phyloP scores from a whole-genome alignment of 2,329 filamentous ascomycete genomes.

The Talaromyces piceae region DNA sequence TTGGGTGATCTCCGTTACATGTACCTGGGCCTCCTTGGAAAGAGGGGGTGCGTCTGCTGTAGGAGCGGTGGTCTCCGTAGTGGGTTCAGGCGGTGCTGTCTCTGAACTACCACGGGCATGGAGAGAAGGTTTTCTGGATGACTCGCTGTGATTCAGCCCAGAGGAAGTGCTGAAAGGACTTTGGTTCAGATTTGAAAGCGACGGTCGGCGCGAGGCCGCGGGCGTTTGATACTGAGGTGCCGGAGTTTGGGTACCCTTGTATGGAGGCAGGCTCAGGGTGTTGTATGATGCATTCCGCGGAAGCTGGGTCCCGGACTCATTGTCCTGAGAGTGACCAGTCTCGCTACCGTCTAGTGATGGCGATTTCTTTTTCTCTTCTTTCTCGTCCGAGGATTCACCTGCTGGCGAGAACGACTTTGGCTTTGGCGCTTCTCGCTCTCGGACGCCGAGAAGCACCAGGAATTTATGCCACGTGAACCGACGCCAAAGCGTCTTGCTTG shows the following conservation, averaged over 20 bases:
- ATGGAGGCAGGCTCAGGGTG: slow-evolving; percentile 7
- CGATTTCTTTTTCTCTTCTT: not conserved
- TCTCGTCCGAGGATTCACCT: not conserved
- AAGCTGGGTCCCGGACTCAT: not conserved
- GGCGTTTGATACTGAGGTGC: slow-evolving; percentile 12
- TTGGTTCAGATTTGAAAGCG: slow-evolving; percentile 6
- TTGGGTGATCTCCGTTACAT: not conserved
- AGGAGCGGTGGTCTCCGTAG: not conserved
- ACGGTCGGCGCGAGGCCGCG: slow-evolving; percentile 8
- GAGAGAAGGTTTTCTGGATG: slow-evolving; percentile 5
- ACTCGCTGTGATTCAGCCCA: slow-evolving; percentile 3
- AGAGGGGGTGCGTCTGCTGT: not conserved
- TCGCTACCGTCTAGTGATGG: not conserved
- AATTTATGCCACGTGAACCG: slow-evolving; percentile 11
- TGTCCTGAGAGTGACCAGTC: not conserved
- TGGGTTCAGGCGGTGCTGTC: not conserved
- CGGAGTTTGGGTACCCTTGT: slow-evolving; percentile 9
- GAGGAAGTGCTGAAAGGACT: not conserved
- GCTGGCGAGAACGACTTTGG: slow-evolving; percentile 3
- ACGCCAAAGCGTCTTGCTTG: slow-evolving; percentile 11
- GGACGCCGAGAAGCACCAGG: slow-evolving; percentile 4
- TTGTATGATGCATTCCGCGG: slow-evolving; percentile 6
- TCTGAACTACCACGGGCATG: slow-evolving; percentile 1
- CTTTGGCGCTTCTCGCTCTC: slow-evolving; percentile 3
- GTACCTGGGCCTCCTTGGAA: not conserved